These are phyloP conservation scores for Hypoxylon sp. DNA, from an alignment of 2,329 filamentous ascomycete genomes.

Conservation along the genomic window DNA sequence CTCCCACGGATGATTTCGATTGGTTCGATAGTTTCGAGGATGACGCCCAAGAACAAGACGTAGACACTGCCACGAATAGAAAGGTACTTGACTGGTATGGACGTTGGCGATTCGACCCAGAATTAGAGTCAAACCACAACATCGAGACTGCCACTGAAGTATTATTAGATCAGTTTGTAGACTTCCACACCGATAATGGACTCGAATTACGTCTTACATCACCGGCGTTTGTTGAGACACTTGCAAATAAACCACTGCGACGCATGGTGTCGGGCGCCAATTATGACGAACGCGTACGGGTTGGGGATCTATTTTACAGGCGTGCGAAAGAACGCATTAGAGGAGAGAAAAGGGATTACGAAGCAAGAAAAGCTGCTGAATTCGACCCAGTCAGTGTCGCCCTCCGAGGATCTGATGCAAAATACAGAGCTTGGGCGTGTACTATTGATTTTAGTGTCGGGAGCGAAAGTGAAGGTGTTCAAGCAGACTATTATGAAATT, in stretches of 20 bases:
- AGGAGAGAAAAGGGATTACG: not conserved
- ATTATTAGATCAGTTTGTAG: not conserved
- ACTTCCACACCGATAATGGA: not conserved
- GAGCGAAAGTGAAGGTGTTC: not conserved
- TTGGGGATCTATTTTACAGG: not conserved
- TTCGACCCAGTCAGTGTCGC: not conserved
- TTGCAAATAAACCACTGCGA: not conserved
- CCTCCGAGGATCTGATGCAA: not conserved
- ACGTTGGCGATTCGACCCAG: not conserved
- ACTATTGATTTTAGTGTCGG: not conserved
- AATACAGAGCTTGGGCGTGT: constrained; percentile 28
- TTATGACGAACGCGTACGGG: no score
- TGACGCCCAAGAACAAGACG: not conserved
- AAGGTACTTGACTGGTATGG: not conserved
- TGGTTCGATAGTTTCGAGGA: constrained; percentile 33
- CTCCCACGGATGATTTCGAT: not conserved
- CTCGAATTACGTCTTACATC: not conserved
- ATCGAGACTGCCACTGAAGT: no score
- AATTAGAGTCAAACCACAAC: not conserved
- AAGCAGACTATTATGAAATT: not conserved
- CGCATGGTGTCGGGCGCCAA: not conserved
- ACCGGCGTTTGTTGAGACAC: not conserved
- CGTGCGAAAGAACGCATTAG: not conserved
- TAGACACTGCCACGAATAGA: not conserved
- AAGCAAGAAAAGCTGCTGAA: not conserved